phyloP scores from a whole-genome alignment of 2,329 filamentous ascomycete species.

The Gliomastix tumulicola region DNA sequence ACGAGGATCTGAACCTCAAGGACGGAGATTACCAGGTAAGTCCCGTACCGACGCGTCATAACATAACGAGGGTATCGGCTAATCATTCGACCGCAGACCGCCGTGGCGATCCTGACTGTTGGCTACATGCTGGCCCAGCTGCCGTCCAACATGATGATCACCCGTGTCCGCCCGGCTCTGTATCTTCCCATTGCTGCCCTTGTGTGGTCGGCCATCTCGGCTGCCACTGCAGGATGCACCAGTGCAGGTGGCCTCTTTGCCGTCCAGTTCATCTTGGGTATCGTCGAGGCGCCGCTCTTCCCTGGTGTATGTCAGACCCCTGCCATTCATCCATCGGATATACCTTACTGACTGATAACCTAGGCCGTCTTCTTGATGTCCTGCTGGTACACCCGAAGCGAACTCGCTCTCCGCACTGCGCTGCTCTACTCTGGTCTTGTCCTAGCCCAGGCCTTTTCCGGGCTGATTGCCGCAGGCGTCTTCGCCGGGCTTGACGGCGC shows the following conservation, averaged over 20 bases:
- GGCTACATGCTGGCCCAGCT: slow-evolving; percentile 26
- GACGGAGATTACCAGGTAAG: slow-evolving; percentile 5
- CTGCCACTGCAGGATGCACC: slow-evolving; percentile 40
- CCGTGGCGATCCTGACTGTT: slow-evolving; percentile 4
- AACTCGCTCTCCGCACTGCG: slow-evolving; percentile 47
- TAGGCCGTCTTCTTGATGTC: slow-evolving; percentile 40
- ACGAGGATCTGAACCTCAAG: slow-evolving; percentile 1
- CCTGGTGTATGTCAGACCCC: slow-evolving; percentile 24
- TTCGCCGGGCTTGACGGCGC: slow-evolving; percentile 49
- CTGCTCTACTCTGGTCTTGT: slow-evolving; percentile 52
- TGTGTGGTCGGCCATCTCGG: slow-evolving; percentile 29
- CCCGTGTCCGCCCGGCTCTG: slow-evolving; percentile 37
- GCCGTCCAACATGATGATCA: slow-evolving; percentile 42
- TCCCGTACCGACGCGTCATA: neutral
- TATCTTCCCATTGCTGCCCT: slow-evolving; percentile 43
- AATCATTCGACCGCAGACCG: neutral
- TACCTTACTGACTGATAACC: neutral
- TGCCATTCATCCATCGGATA: neutral
- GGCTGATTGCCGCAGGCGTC: slow-evolving; percentile 53
- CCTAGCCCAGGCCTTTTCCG: slow-evolving; percentile 58
- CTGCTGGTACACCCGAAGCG: slow-evolving; percentile 47
- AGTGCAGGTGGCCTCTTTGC: slow-evolving; percentile 39
- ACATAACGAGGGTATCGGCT: neutral
- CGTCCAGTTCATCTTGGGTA: slow-evolving; percentile 37
- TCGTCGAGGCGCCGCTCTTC: slow-evolving; percentile 43